phyloP scores from a whole-genome alignment of 2,329 filamentous ascomycete species.

The Ambrosiella xylebori region DNA sequence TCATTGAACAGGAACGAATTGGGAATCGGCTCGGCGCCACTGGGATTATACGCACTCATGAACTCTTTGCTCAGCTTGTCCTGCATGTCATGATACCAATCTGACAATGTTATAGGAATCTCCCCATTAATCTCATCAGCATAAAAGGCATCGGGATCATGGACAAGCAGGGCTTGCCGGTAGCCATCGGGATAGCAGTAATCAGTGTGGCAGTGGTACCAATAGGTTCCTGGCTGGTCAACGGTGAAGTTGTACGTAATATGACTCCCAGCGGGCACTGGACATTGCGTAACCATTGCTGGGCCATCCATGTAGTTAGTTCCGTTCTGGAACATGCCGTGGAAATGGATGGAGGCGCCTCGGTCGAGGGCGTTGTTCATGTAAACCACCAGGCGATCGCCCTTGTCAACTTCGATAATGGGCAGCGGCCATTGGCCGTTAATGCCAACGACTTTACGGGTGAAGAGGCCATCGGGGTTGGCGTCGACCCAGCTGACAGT shows the following conservation, averaged over 20 bases:
- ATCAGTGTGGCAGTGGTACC: conserved; percentile 40
- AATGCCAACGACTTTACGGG: conserved; percentile 44
- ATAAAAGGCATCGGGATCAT: conserved; percentile 33
- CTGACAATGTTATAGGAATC: conserved; percentile 37
- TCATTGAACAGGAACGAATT: conserved; percentile 37
- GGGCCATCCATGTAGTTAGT: conserved; percentile 45
- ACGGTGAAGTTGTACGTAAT: conserved; percentile 43
- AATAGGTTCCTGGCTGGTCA: conserved; percentile 41
- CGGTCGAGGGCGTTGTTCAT: conserved; percentile 34
- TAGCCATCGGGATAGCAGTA: conserved; percentile 42
- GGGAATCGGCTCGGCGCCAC: conserved; percentile 38
- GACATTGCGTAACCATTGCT: conserved; percentile 37
- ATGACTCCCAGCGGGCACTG: conserved; percentile 31
- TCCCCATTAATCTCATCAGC: conserved; percentile 33
- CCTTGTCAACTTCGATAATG: conserved; percentile 34
- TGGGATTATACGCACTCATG: conserved; percentile 28
- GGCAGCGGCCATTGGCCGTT: conserved; percentile 51
- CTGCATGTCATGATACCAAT: conserved; percentile 45
- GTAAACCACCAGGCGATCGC: conserved; percentile 33
- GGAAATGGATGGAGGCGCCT: conserved; percentile 38
- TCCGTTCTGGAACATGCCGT: conserved; percentile 43
- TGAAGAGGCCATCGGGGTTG: conserved; percentile 40
- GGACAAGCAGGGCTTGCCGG: conserved; percentile 37
- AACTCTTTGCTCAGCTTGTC: conserved; percentile 29
- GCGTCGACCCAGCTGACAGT: conserved; percentile 43